These are phyloP conservation scores for Phytophthora citrophthora DNA, from an alignment of 352 stramenopile genomes.

Conservation along the genomic window DNA sequence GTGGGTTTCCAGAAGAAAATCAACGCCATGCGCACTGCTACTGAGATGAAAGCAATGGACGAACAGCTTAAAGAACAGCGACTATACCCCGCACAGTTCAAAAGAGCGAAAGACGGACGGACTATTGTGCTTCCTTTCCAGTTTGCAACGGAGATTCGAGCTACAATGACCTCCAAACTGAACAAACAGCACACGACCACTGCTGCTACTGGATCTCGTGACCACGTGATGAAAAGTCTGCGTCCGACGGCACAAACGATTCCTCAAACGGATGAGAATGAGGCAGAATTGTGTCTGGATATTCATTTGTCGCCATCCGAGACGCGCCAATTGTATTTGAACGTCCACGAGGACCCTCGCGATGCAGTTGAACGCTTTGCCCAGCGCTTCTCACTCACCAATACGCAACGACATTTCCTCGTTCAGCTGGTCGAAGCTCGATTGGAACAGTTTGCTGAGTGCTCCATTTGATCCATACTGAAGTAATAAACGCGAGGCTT, in stretches of 20 bases:
- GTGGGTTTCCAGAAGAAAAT: conserved; percentile 65
- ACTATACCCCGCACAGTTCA: conserved; percentile 40
- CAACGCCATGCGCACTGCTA: conserved; percentile 46
- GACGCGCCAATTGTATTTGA: conserved; percentile 47
- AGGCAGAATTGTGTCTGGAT: conserved; percentile 40
- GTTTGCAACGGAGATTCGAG: conserved; percentile 47
- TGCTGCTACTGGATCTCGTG: conserved; percentile 1
- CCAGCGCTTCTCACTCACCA: conserved; percentile 30
- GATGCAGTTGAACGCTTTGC: conserved; percentile 39
- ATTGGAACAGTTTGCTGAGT: conserved; percentile 62
- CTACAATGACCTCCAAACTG: conserved; percentile 15
- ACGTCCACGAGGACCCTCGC: conserved; percentile 35
- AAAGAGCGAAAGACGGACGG: conserved; percentile 40
- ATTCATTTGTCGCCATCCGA: conserved; percentile 51
- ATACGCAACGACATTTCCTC: conserved; percentile 37
- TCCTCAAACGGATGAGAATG: neutral
- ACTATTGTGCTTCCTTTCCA: conserved; percentile 56
- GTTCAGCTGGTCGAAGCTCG: conserved; percentile 31
- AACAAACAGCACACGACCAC: conserved; percentile 17
- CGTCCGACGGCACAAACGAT: conserved; percentile 3
- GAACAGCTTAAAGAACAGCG: conserved; percentile 36
- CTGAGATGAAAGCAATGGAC: conserved; percentile 38
- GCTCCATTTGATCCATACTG: neutral
- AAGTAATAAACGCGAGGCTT: too few relatives aligned
- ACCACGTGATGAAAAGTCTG: conserved; percentile 31